These are phyloP conservation scores for Diplodia seriata DNA, from an alignment of 2,329 filamentous ascomycete species.

Conservation along the genomic window DNA sequence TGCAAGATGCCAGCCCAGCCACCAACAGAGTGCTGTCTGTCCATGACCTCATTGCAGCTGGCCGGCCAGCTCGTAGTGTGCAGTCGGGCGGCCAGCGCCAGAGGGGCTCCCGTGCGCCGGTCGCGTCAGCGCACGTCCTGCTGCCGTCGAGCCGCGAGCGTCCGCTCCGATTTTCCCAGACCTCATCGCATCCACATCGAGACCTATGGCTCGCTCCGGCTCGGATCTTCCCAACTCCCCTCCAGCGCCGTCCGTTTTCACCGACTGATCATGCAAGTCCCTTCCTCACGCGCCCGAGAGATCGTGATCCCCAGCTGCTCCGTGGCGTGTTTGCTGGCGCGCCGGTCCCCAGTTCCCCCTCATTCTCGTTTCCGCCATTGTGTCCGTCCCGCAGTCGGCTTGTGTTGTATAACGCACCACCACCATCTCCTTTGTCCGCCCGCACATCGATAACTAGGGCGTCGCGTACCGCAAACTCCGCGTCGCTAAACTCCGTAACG, in stretches of 20 bases:
- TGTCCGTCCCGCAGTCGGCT: background rate
- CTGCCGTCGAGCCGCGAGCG: slow-evolving; percentile 18
- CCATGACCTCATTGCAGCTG: slow-evolving; percentile 12
- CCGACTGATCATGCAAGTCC: background rate
- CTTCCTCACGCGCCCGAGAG: background rate
- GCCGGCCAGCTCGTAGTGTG: background rate
- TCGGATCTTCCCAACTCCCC: background rate
- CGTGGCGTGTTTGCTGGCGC: background rate
- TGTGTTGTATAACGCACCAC: background rate
- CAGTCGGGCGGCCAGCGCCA: slow-evolving; percentile 17
- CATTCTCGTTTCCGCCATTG: background rate
- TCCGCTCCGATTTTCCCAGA: slow-evolving; percentile 15
- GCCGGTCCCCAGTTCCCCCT: background rate
- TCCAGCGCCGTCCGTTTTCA: slow-evolving; percentile 4
- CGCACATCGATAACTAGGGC: background rate
- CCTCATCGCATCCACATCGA: slow-evolving; percentile 11
- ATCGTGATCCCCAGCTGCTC: background rate
- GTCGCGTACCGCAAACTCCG: background rate
- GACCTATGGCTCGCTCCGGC: background rate
- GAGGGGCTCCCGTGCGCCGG: slow-evolving; percentile 17
- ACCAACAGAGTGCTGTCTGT: slow-evolving; percentile 1
- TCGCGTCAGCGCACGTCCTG: slow-evolving; percentile 24
- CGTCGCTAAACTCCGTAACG: slow-evolving; percentile 1
- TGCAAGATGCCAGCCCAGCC: slow-evolving; percentile 12
- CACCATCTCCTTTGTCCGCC: background rate